A percentile compares a stretch with the other conserved stretches of the same genome.
Evolutionary conservation across 73 alveolate species (phyloP).

Genomic region (Paramecium caudatum): DNA sequence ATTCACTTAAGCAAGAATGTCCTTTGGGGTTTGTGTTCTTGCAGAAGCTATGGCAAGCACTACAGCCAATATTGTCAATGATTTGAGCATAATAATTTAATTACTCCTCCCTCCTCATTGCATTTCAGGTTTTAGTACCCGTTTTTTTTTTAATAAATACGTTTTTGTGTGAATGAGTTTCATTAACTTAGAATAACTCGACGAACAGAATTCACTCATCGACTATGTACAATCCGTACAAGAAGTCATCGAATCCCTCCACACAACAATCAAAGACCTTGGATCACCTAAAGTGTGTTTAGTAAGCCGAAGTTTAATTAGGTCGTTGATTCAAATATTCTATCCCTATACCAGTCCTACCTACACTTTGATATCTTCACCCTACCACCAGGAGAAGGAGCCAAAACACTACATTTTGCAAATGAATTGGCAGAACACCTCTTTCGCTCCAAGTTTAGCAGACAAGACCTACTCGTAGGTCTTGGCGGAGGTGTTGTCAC

Average conservation of each 20-base stretch:
- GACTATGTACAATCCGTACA: background rate
- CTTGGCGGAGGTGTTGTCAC: slow-evolving; percentile 83
- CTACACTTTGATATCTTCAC: slow-evolving; percentile 1
- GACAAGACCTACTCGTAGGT: slow-evolving; percentile 67
- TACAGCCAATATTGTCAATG: slow-evolving; percentile 33
- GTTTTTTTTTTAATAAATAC: slow-evolving; percentile 8
- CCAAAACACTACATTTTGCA: slow-evolving; percentile 39
- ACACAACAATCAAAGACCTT: slow-evolving; percentile 7
- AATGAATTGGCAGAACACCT: slow-evolving; percentile 49
- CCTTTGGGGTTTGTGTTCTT: slow-evolving; percentile 21
- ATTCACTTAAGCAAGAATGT: slow-evolving; percentile 38
- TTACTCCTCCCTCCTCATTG: slow-evolving; percentile 24
- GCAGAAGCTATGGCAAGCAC: slow-evolving; percentile 57
- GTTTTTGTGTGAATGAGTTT: slow-evolving; percentile 37
- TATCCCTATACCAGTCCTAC: background rate
- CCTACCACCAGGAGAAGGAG: slow-evolving; percentile 46
- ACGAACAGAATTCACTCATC: slow-evolving; percentile 9
- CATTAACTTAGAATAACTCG: slow-evolving; percentile 54
- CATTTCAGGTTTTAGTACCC: slow-evolving; percentile 29
- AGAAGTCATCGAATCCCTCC: background rate
- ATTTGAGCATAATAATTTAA: slow-evolving; percentile 32
- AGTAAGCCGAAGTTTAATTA: background rate
- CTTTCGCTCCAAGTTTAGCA: slow-evolving; percentile 40
- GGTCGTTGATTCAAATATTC: background rate
- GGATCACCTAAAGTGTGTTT: slow-evolving; percentile 11